phyloP scores from a whole-genome alignment of 805 yeast species.

The Candida maesae region DNA sequence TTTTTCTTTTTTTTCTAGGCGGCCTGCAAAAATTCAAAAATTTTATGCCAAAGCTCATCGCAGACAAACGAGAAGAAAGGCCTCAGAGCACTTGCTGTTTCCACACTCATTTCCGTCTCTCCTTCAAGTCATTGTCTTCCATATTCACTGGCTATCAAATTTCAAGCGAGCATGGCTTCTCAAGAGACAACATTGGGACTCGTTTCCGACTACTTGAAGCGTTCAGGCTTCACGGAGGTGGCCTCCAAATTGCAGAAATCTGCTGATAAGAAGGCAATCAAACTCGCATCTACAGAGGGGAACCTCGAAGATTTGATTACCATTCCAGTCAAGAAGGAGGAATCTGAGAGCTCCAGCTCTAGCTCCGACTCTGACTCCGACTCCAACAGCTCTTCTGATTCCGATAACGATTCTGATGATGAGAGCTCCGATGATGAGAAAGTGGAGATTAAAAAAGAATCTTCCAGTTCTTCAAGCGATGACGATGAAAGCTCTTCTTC shows the following conservation, averaged over 20 bases:
- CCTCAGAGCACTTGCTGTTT: no score
- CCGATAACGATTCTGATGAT: slow-evolving; percentile 4
- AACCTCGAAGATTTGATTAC: slow-evolving; percentile 19
- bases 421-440: slow-evolving; percentile 1
- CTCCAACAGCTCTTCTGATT: slow-evolving; percentile 10
- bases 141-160: background rate
- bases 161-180: slow-evolving; percentile 19
- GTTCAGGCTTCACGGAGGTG: slow-evolving; percentile 17
- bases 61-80: background rate
- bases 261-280: slow-evolving; percentile 18
- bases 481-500: background rate
- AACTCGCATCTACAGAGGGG: slow-evolving; percentile 8
- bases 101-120: no score
- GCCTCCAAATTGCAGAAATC: slow-evolving; percentile 20
- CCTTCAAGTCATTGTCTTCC: no score
- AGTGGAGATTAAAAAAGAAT: slow-evolving; percentile 1
- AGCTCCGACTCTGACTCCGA: no score
- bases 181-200: slow-evolving; percentile 19
- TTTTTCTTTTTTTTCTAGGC: background rate
- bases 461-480: slow-evolving; percentile 2
- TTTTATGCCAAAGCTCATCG: slow-evolving; percentile 12
- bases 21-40: slow-evolving; percentile 7
- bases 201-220: slow-evolving; percentile 23
- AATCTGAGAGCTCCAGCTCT: slow-evolving; percentile 1
- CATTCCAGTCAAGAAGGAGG: background rate